Percentiles rank a stretch among this genome's conserved stretches.
Conservation (phyloP, 306 rosid genomes). For the Quillaja saponaria region DNA sequence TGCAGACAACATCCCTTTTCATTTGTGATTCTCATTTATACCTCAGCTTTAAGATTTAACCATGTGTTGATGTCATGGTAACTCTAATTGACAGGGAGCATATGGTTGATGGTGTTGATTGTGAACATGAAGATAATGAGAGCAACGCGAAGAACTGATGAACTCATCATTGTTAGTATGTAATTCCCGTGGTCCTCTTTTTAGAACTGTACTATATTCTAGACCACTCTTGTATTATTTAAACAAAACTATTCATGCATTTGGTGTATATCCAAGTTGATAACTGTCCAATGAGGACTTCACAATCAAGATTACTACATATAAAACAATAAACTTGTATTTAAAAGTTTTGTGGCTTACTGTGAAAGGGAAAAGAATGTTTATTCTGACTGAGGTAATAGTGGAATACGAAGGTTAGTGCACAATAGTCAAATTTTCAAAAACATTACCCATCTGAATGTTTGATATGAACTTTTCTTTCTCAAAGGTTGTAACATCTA, state of each 20-base stretch:
- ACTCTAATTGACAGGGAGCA: slow-evolving; percentile 52
- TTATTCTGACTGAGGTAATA: too few relatives aligned
- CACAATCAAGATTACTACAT: not conserved
- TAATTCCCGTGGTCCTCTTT: slow-evolving; percentile 13
- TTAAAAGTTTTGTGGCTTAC: too few relatives aligned
- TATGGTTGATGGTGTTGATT: slow-evolving; percentile 46
- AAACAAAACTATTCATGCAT: slow-evolving; percentile 25
- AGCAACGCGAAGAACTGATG: slow-evolving; percentile 29
- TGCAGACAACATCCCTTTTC: too few relatives aligned
- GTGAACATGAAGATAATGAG: slow-evolving; percentile 34
- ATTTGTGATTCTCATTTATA: slow-evolving; percentile 16
- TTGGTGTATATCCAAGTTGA: not conserved
- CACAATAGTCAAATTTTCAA: too few relatives aligned
- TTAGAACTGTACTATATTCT: not conserved
- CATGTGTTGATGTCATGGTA: slow-evolving; percentile 4
- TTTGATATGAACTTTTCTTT: too few relatives aligned
- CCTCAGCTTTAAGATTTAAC: slow-evolving; percentile 5
- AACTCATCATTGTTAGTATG: not conserved
- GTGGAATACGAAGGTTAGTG: too few relatives aligned
- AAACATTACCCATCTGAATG: too few relatives aligned
- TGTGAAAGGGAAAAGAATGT: too few relatives aligned
- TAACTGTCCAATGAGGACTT: not conserved
- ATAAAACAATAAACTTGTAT: slow-evolving; percentile 8
- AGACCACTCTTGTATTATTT: slow-evolving; percentile 28
- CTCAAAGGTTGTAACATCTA: too few relatives aligned